Percentiles rank a stretch among this genome's conserved stretches.
Evolutionary conservation across 192 early-diverging fungal species (phyloP).

Genomic region (Cetraspora pellucida): DNA sequence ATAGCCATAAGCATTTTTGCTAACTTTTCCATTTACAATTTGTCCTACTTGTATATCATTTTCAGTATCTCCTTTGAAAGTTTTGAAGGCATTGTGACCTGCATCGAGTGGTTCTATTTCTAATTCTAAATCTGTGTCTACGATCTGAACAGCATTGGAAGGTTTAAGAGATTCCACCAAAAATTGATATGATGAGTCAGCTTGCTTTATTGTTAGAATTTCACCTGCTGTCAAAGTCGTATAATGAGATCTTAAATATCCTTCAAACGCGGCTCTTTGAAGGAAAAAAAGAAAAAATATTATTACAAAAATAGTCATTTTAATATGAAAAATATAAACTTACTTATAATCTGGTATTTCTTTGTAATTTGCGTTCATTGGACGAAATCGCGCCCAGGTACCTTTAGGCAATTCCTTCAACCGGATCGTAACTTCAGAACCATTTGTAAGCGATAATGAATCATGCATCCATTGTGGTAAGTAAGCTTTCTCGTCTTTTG

Average conservation of each 20-base stretch:
- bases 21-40: slow-evolving; percentile 33
- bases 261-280: slow-evolving; percentile 65
- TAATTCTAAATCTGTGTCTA: slow-evolving; percentile 81
- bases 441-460: slow-evolving; percentile 43
- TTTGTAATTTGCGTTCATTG: slow-evolving; percentile 53
- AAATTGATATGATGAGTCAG: slow-evolving; percentile 52
- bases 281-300: neutral
- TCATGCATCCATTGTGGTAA: slow-evolving; percentile 60
- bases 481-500: slow-evolving; percentile 50
- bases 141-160: slow-evolving; percentile 60
- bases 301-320: slow-evolving; percentile 30
- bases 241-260: slow-evolving; percentile 65
- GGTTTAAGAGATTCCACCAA: slow-evolving; percentile 71
- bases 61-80: neutral
- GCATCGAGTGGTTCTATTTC: slow-evolving; percentile 64
- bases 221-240: slow-evolving; percentile 72
- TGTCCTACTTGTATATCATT: slow-evolving; percentile 33
- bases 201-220: slow-evolving; percentile 58
- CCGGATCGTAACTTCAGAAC: slow-evolving; percentile 55
- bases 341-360: slow-evolving; percentile 56
- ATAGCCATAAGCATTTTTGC: slow-evolving; percentile 31
- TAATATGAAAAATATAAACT: neutral
- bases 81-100: slow-evolving; percentile 3
- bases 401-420: slow-evolving; percentile 67
- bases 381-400: slow-evolving; percentile 63